A percentile compares a stretch with the other conserved stretches of the same genome.
Evolutionary conservation across 306 rosid species (phyloP).

Genomic region (Sechiopsis laciniata): DNA sequence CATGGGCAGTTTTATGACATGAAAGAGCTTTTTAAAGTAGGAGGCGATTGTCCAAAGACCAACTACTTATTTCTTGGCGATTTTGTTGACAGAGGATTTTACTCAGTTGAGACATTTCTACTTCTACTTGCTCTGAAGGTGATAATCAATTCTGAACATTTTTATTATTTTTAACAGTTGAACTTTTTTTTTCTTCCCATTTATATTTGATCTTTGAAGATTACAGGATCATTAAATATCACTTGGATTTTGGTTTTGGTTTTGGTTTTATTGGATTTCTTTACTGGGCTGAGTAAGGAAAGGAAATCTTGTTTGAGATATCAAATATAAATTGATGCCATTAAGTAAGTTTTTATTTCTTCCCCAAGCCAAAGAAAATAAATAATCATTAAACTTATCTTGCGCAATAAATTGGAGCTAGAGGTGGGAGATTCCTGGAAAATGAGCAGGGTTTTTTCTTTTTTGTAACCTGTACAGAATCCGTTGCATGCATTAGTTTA

Average conservation of each 20-base stretch:
- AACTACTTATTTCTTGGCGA: slow-evolving; percentile 97
- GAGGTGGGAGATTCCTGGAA: background rate
- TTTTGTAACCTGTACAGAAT: background rate
- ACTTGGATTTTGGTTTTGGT: background rate
- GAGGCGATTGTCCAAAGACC: slow-evolving; percentile 96
- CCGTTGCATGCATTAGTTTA: background rate
- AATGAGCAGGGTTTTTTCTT: background rate
- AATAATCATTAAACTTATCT: background rate
- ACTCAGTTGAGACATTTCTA: slow-evolving; percentile 89
- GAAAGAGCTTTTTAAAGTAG: slow-evolving; percentile 99
- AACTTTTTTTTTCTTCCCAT: background rate
- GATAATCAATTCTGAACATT: slow-evolving; percentile 6
- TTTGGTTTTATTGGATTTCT: background rate
- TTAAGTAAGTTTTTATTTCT: background rate
- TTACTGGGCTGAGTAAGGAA: background rate
- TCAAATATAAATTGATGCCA: background rate
- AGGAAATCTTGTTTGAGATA: background rate
- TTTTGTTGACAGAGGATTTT: slow-evolving; percentile 95
- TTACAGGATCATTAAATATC: background rate
- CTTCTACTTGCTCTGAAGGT: slow-evolving; percentile 96
- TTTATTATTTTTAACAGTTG: background rate
- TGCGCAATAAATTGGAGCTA: slow-evolving; percentile 1
- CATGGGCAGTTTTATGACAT: slow-evolving; percentile 97
- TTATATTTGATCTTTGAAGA: background rate
- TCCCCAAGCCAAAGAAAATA: background rate